Percentiles rank a stretch among this genome's conserved stretches.
Evolutionary conservation across 768 basidiomycete species (phyloP).

Genomic region (Guyanaporus albipodus): DNA sequence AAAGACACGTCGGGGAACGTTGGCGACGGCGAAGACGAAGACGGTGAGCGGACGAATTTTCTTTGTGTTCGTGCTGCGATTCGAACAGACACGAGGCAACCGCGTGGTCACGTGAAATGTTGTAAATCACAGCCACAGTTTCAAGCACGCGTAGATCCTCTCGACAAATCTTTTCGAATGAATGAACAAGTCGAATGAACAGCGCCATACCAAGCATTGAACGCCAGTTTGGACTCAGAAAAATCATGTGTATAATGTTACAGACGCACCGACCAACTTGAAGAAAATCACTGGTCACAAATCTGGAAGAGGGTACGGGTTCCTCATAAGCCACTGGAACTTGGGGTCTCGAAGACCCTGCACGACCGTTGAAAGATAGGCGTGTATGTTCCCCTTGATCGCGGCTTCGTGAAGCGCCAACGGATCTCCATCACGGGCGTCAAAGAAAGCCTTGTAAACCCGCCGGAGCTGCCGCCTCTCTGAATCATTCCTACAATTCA

Average conservation of each 20-base stretch:
- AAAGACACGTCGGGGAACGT: slow-evolving; percentile 19
- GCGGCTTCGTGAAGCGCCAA: not conserved
- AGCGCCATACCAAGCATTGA: too few species aligned
- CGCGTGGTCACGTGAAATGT: slow-evolving; percentile 34
- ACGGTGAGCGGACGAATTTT: slow-evolving; percentile 17
- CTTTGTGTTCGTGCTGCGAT: slow-evolving; percentile 23
- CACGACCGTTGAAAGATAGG: not conserved
- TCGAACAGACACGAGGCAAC: slow-evolving; percentile 36
- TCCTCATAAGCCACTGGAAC: not conserved
- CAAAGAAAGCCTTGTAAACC: not conserved
- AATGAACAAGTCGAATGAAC: too few species aligned
- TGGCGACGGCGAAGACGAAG: slow-evolving; percentile 13
- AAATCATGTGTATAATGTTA: too few species aligned
- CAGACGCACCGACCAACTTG: too few species aligned
- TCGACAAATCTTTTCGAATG: too few species aligned
- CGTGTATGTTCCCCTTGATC: not conserved
- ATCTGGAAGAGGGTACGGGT: slow-evolving; percentile 2
- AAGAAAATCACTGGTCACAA: not conserved
- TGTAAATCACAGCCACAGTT: slow-evolving; percentile 15
- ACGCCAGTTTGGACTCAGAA: too few species aligned
- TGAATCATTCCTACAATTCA: not conserved
- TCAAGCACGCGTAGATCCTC: too few species aligned
- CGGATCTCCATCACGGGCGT: not conserved
- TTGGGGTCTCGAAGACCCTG: not conserved
- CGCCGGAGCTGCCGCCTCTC: not conserved